Evolutionary conservation across 306 rosid genomes (phyloP).

Genomic region (Prunus salicina): DNA sequence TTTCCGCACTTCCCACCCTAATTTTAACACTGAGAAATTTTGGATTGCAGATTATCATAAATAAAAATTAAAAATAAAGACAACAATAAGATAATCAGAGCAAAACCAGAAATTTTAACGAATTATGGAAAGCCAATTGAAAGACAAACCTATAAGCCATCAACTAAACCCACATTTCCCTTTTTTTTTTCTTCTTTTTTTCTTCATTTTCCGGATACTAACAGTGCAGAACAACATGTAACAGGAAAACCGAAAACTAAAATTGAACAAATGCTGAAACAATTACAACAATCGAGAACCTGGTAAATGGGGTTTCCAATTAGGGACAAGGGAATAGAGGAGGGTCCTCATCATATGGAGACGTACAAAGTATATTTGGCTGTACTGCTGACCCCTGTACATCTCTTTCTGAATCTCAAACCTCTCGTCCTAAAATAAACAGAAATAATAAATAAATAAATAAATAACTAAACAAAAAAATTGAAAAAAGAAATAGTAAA

Average conservation of each 20-base stretch:
- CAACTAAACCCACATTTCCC: not conserved
- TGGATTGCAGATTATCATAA: not conserved
- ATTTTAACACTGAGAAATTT: not conserved
- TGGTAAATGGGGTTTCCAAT: constrained; percentile 70
- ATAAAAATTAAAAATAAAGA: not conserved
- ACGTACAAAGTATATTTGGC: constrained; percentile 84
- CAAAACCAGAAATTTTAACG: not conserved
- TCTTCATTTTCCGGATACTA: not conserved
- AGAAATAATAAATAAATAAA: not conserved
- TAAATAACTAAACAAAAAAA: too few species aligned
- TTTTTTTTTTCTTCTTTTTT: too few species aligned
- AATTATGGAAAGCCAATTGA: not conserved
- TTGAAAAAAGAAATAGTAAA: not conserved
- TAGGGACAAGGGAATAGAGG: constrained; percentile 60
- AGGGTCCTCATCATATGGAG: constrained; percentile 84
- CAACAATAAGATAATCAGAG: not conserved
- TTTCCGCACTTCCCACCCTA: not conserved
- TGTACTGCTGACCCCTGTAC: constrained; percentile 80
- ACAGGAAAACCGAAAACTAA: not conserved
- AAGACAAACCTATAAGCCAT: constrained; percentile 19
- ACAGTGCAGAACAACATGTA: not conserved
- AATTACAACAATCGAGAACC: constrained; percentile 34
- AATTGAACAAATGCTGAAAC: not conserved
- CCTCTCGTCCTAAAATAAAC: constrained; percentile 51
- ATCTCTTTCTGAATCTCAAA: constrained; percentile 62